These are phyloP conservation scores for Bipolaris gigantea DNA, from an alignment of 2,329 filamentous ascomycete genomes.

Conservation along the genomic window DNA sequence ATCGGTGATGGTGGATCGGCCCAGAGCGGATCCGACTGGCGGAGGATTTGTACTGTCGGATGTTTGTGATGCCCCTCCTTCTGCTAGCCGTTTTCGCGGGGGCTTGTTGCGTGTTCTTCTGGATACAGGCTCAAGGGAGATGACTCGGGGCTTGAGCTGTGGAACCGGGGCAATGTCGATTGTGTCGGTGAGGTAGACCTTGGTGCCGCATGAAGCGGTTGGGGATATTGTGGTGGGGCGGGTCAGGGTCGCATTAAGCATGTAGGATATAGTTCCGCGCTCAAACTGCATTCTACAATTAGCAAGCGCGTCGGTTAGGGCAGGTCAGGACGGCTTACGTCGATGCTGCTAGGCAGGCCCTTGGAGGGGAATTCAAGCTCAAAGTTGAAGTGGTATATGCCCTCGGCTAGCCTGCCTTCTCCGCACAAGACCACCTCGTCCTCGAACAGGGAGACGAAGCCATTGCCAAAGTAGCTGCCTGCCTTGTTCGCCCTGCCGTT, in stretches of 20 bases:
- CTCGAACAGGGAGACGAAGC: constrained; percentile 78
- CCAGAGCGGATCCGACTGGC: constrained; percentile 23
- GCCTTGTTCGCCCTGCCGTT: constrained; percentile 57
- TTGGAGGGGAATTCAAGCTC: constrained; percentile 70
- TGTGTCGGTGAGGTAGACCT: constrained; percentile 76
- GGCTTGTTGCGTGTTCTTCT: constrained; percentile 66
- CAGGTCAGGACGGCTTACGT: constrained; percentile 61
- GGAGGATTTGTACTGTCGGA: constrained; percentile 24
- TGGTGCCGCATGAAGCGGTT: constrained; percentile 76
- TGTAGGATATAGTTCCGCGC: constrained; percentile 87
- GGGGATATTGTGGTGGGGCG: constrained; percentile 84
- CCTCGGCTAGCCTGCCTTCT: constrained; percentile 72
- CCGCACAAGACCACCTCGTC: constrained; percentile 80
- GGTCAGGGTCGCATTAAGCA: constrained; percentile 86
- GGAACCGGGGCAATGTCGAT: constrained; percentile 80
- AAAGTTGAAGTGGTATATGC: constrained; percentile 78
- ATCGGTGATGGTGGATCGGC: constrained; percentile 28
- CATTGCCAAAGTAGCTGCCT: constrained; percentile 69
- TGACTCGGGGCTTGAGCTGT: constrained; percentile 75
- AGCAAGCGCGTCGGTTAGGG: constrained; percentile 16
- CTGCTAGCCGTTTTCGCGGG: constrained; percentile 26
- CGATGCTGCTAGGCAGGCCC: constrained; percentile 85
- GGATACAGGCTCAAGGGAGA: constrained; percentile 86
- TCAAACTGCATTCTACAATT: constrained; percentile 71
- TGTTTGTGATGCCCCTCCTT: constrained; percentile 16